Evolutionary conservation across 176 grass and related monocot species (phyloP), one percentile per base, ranked within the genome.

Genomic region (Alopecurus myosuroides): DNA sequence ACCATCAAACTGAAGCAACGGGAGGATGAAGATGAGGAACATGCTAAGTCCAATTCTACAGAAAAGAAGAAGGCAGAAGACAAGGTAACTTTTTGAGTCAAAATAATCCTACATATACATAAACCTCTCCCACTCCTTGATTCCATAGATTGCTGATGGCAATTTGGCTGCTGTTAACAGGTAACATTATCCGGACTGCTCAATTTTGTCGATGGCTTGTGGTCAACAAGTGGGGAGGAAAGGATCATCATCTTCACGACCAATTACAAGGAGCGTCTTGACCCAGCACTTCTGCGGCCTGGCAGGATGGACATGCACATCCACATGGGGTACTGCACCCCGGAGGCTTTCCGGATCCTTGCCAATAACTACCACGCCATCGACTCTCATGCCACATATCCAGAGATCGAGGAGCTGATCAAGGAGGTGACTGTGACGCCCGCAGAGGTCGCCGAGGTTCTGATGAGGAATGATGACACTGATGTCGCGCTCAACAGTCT

Each of bases 161-260:
- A 82, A 35, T 62, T 34, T 77, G 14, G 33, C 58, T 56, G 53
- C 0, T 77, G 30, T 56, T 37, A 36, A 51, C 90, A 94, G 85
- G 88, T 94, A n/a, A 97, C 91, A 3, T 70, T 97, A 2, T 94
- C 92, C 3, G 92, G 92, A 23, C 79, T 97, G 80, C 81, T 97
- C 12, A 97, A 97, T 79, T 92, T 92, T 30, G 85, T 91, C 39
- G 91, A 97, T n/a, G 94, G 92, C 17, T 81, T 97, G 34, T 97
- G 94, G 94, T 94, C 94, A 11, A 90, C 89, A 39, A 82, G 83
- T 7, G 94, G 94, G 28, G 89, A 93, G 1, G 94, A 94, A 55
- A 86, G 94, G 86, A 94, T 97, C 65, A 94, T 94, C 50, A 22
- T 97, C 41, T 97, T 97, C 89, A 97, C 94, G 0, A 94, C 94